These are phyloP conservation scores for Barbatosphaeria neglecta DNA, from an alignment of 495 filamentous ascomycete genomes.

Conservation along the genomic window DNA sequence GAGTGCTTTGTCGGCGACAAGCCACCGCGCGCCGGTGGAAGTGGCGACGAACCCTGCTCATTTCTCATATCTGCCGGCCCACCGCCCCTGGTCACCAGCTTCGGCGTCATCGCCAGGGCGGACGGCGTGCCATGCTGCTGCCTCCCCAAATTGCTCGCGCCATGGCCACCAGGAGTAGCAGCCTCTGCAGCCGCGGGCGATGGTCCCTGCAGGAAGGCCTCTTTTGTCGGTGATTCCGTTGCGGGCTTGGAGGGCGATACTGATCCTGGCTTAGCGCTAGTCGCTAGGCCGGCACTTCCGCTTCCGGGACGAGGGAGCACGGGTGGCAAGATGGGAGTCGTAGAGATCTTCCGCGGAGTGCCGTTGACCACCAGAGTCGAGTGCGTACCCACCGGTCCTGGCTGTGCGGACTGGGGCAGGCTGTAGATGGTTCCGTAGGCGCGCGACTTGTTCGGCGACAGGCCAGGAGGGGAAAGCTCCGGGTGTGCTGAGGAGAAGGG, in stretches of 20 bases:
- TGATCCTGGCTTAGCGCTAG: background rate
- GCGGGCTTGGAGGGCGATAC: background rate
- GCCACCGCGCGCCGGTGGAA: constrained; percentile 47
- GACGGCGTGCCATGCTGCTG: constrained; percentile 7
- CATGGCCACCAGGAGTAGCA: background rate
- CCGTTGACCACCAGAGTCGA: constrained; percentile 12
- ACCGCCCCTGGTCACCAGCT: constrained; percentile 11
- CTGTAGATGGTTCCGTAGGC: constrained; percentile 28
- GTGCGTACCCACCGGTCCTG: constrained; percentile 15
- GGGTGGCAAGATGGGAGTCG: background rate
- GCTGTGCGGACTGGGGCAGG: constrained; percentile 13
- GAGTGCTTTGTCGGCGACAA: constrained; percentile 70
- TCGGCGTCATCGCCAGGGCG: constrained; percentile 8
- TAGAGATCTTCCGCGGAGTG: background rate
- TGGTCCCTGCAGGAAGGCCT: background rate
- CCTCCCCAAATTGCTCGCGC: background rate
- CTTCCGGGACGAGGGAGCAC: background rate
- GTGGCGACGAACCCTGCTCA: constrained; percentile 22
- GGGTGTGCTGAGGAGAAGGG: constrained; percentile 34
- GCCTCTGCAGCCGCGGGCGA: background rate
- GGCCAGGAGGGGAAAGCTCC: constrained; percentile 25
- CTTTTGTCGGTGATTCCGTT: background rate
- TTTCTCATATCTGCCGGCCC: constrained; percentile 3
- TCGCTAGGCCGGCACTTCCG: background rate
- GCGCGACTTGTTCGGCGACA: constrained; percentile 25